Evolutionary conservation across 2,329 filamentous ascomycete species (phyloP).

Genomic region (Aureobasidium sp.): DNA sequence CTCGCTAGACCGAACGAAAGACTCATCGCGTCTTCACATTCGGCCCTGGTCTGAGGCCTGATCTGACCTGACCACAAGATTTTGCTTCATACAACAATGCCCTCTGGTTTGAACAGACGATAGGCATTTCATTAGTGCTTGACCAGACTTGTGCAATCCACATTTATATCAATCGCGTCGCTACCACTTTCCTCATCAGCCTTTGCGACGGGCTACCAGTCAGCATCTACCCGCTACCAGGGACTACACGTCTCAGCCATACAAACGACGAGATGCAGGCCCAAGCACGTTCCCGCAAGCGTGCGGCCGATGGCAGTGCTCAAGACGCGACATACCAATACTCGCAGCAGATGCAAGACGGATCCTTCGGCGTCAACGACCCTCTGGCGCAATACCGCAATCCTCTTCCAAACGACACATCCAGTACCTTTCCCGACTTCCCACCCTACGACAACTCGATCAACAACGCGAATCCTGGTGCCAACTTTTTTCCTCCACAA

Average conservation of each 20-base stretch:
- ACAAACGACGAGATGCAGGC: constrained; percentile 15
- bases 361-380: constrained; percentile 19
- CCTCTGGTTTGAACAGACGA: background rate
- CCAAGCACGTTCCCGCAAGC: constrained; percentile 48
- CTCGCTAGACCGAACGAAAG: constrained; percentile 1
- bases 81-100: background rate
- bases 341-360: constrained; percentile 19
- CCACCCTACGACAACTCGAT: constrained; percentile 30
- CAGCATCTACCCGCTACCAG: constrained; percentile 3
- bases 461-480: constrained; percentile 32
- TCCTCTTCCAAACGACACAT: constrained; percentile 37
- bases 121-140: constrained; percentile 4
- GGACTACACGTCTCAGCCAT: background rate
- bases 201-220: background rate
- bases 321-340: constrained; percentile 53
- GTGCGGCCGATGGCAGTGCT: constrained; percentile 48
- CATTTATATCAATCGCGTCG: background rate
- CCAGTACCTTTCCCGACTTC: constrained; percentile 29
- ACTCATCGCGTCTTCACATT: constrained; percentile 2
- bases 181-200: constrained; percentile 3
- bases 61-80: background rate
- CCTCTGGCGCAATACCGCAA: constrained; percentile 42
- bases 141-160: background rate
- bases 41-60: background rate
- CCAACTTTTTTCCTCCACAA: constrained; percentile 25